Base-by-base conservation (phyloP, 1,139 yeast genomes). In the Suhomyces panamericanus region DNA sequence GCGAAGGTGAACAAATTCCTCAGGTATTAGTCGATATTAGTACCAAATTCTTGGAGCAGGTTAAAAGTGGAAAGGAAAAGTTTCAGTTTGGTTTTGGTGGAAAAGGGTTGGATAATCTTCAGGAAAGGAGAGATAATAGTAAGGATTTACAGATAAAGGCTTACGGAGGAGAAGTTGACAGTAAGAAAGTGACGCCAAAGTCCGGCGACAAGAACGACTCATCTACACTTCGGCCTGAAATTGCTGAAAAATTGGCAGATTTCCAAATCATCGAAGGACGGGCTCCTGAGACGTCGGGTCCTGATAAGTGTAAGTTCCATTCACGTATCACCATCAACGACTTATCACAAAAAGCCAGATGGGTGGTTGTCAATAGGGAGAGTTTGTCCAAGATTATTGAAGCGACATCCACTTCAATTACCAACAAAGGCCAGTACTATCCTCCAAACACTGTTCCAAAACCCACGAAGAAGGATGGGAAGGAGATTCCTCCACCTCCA, bases 21-120 rank as follows among this genome's bases (percentile, higher is more conserved):
- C 68, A 67, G 1, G 73, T 73, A 26, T 67, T 90, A 26, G 57
- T 70, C 35, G 64, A 64, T 12, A 73, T 93, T 58, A 81, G 88
- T 1, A 67, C 72, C 4, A 58, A 63, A 34, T 91, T 88, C 58
- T 66, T 79, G 47, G 73, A 66, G 11, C 88, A 84, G 48, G 77
- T 90, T 47, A 81, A 84, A 51, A 60, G 72, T 2, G 97, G 96
- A 0, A 80, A 83, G 49, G 90, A 78, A 51, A 83, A 82, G 57
- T 73, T 78, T 44, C 74, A 78, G 16, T 78, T 80, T 47, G 99
- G 99, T 0, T 93, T 90, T 69, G 96, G 96, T 2, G 99, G 99
- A 17, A 85, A 87, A 57, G 99, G 99, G 1, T 73, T 93, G 46
- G 96, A 86, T 39, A 85, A 85, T 50, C 69, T 93, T 39, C 95